Evolutionary conservation across 495 filamentous ascomycete species (phyloP).

Genomic region (Jackrogersella minutella): DNA sequence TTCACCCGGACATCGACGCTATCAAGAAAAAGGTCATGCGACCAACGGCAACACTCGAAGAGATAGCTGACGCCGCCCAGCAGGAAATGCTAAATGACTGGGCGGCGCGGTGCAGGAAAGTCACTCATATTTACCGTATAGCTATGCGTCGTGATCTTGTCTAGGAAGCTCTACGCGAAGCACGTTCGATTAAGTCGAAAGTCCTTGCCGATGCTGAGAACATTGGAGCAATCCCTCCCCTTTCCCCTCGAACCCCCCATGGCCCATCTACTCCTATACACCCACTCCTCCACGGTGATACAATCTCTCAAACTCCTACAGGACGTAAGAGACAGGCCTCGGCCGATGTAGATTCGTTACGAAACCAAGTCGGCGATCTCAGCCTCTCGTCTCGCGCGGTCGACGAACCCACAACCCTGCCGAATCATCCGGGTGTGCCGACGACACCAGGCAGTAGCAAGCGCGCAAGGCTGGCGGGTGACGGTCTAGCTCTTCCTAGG

Average conservation of each 20-base stretch:
- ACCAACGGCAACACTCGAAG: not conserved
- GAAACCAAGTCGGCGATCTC: too few relatives aligned
- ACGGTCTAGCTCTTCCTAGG: not conserved
- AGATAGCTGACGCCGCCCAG: conserved; percentile 9
- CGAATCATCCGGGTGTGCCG: too few relatives aligned
- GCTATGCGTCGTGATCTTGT: conserved; percentile 1
- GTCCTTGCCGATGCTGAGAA: not conserved
- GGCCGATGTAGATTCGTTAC: too few relatives aligned
- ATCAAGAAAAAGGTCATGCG: not conserved
- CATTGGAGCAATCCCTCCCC: not conserved
- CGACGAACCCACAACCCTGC: too few relatives aligned
- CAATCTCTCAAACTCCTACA: too few relatives aligned
- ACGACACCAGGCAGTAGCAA: too few relatives aligned
- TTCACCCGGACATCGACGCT: not conserved
- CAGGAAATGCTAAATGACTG: not conserved
- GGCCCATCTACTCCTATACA: too few relatives aligned
- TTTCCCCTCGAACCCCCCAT: too few relatives aligned
- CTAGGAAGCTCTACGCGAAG: not conserved
- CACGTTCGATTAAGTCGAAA: not conserved
- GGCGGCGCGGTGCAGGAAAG: not conserved
- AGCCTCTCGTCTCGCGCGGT: too few relatives aligned
- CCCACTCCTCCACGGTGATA: too few relatives aligned
- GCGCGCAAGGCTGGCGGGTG: too few relatives aligned
- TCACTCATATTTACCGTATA: not conserved
- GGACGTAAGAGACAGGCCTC: too few relatives aligned